Percentiles rank a stretch among this genome's conserved stretches.
Conservation (phyloP, 1,284 basidiomycete genomes). For the Cutaneotrichosporon sp. region DNA sequence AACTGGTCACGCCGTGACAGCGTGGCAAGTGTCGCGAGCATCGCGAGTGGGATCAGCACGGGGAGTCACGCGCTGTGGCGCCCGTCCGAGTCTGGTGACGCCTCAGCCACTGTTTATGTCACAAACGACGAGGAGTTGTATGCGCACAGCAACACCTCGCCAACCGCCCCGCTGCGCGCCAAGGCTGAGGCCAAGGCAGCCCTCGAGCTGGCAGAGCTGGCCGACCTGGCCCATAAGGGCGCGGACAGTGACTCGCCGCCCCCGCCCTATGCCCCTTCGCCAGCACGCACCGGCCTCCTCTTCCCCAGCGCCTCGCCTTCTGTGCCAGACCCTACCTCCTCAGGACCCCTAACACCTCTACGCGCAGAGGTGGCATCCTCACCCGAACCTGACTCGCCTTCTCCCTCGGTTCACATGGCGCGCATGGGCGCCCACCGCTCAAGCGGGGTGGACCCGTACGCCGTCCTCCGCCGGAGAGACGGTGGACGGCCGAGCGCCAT, state of each 20-base stretch:
- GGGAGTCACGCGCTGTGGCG: conserved; percentile 19
- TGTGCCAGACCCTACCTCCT: background rate
- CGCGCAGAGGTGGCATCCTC: background rate
- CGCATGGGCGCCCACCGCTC: conserved; percentile 26
- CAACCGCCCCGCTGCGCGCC: conserved; percentile 6
- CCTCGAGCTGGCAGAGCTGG: conserved; percentile 4
- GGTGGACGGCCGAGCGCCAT: background rate
- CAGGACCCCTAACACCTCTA: conserved; percentile 9
- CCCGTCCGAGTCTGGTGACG: conserved; percentile 4
- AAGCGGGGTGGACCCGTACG: conserved; percentile 30
- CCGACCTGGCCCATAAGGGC: background rate
- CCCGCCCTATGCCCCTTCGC: conserved; percentile 11
- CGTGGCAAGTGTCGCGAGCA: conserved; percentile 9
- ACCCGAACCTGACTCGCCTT: background rate
- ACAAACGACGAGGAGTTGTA: background rate
- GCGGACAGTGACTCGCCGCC: conserved; percentile 13
- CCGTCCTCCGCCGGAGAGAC: conserved; percentile 23
- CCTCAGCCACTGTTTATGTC: background rate
- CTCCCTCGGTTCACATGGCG: conserved; percentile 23
- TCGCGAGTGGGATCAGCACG: conserved; percentile 13
- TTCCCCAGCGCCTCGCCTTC: conserved; percentile 6
- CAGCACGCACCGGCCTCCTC: conserved; percentile 11
- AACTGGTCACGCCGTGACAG: conserved; percentile 20
- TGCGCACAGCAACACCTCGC: background rate
- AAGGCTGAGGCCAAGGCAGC: conserved; percentile 8